phyloP scores from a whole-genome alignment of 345 rosid species.

The sweet orange (Citrus sinensis) region DVS_A1.0 CM039168.1:2954501-2955000 shows the following conservation, averaged over 20 bases:
- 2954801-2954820: background rate
- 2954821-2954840: background rate
- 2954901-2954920: background rate
- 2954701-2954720: background rate
- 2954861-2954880: background rate
- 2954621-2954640: background rate
- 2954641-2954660: background rate
- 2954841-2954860: background rate
- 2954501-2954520: conserved; percentile 27
- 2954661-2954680: background rate
- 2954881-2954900: background rate
- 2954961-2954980: background rate
- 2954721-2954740: background rate
- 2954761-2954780: background rate
- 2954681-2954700: background rate
- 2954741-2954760: conserved; percentile 9
- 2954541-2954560: conserved; percentile 44
- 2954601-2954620: conserved; percentile 11
- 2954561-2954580: conserved; percentile 45
- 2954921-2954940: background rate
- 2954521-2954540: conserved; percentile 27
- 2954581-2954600: conserved; percentile 52
- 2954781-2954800: background rate
- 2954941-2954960: background rate
- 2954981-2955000: background rate